Conservation (phyloP, 257 asterid genomes). For the Solanum megistacrolobum region DNA sequence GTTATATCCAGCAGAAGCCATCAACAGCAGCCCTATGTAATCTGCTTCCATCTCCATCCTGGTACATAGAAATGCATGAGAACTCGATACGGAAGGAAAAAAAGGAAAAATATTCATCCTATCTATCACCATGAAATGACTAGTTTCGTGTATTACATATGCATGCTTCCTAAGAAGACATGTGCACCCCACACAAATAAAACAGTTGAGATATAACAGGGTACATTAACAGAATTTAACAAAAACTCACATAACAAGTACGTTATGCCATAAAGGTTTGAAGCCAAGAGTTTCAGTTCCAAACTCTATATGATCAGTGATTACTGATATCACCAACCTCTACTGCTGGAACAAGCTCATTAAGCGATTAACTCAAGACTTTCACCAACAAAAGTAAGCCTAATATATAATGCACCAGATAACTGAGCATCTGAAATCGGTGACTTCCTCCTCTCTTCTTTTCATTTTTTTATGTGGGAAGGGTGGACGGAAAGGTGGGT, state of each 20-base stretch:
- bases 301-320: neutral
- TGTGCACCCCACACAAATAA: neutral
- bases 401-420: neutral
- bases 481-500: neutral
- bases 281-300: neutral
- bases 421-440: neutral
- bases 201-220: neutral
- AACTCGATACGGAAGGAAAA: neutral
- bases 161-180: neutral
- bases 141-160: neutral
- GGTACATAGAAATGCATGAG: neutral
- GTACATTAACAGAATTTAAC: neutral
- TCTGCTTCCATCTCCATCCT: conserved; percentile 99
- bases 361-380: neutral
- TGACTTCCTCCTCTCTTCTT: neutral
- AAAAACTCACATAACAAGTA: neutral
- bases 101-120: neutral
- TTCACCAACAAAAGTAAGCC: neutral
- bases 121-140: neutral
- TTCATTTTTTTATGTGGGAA: neutral
- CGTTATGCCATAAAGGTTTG: neutral
- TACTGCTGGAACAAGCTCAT: neutral
- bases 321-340: neutral
- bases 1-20: conserved; percentile 84
- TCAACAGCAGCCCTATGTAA: conserved; percentile 59